A percentile compares a stretch with the other conserved stretches of the same genome.
Conservation (phyloP, 495 filamentous ascomycete genomes). For the Letharia lupina region DNA sequence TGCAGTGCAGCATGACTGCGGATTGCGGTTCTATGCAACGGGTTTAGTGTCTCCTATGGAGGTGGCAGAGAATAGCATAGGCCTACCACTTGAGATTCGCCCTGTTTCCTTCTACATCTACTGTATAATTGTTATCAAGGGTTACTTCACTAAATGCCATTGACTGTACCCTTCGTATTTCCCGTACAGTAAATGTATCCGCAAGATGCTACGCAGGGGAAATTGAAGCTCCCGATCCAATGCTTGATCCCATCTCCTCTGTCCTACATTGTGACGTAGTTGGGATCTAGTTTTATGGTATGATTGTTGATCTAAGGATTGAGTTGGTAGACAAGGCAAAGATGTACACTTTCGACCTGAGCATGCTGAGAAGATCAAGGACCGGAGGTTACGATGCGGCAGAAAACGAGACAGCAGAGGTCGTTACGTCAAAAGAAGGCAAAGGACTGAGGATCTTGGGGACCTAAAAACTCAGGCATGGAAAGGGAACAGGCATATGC, state of each 20-base stretch:
- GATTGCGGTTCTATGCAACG: neutral
- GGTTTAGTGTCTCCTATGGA: neutral
- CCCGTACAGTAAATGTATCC: no score
- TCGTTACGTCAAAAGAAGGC: neutral
- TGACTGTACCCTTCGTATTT: no score
- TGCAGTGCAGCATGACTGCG: neutral
- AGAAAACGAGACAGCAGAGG: neutral
- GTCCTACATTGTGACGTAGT: neutral
- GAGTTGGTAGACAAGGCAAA: neutral
- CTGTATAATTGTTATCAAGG: no score
- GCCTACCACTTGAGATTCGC: neutral
- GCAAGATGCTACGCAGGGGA: no score
- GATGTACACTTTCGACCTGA: neutral
- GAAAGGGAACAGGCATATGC: neutral
- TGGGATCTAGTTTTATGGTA: no score
- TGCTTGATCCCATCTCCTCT: neutral
- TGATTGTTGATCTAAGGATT: no score
- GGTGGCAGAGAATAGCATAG: neutral
- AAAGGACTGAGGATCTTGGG: neutral
- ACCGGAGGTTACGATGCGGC: neutral
- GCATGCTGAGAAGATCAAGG: neutral
- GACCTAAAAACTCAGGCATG: neutral
- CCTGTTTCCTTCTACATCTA: no score
- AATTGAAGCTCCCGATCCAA: neutral
- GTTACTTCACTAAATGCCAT: no score